These are phyloP conservation scores for Annulohypoxylon nitens DNA, from an alignment of 495 filamentous ascomycete species.

Conservation along the genomic window DNA sequence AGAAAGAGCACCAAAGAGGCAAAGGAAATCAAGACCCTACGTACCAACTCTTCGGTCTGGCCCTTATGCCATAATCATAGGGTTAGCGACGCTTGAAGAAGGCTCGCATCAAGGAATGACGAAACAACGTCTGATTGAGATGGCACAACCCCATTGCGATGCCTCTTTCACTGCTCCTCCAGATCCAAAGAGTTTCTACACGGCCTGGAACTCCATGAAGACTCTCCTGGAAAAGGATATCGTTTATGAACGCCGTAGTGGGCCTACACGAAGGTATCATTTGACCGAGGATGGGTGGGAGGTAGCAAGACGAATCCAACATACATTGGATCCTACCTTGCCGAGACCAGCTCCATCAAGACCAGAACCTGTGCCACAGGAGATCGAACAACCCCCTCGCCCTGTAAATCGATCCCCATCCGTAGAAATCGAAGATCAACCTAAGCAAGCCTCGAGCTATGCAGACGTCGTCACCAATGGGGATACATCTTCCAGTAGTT, in stretches of 20 bases:
- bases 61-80: constrained; percentile 79
- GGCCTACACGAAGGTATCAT: constrained; percentile 75
- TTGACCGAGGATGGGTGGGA: constrained; percentile 86
- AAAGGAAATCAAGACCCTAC: constrained; percentile 75
- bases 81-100: constrained; percentile 71
- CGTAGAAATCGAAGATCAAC: constrained; percentile 36
- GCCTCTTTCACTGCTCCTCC: constrained; percentile 77
- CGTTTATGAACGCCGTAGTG: constrained; percentile 73
- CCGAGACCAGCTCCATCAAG: constrained; percentile 34
- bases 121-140: constrained; percentile 76
- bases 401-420: constrained; percentile 33
- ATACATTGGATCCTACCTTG: constrained; percentile 52
- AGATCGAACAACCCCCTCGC: constrained; percentile 15
- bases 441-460: constrained; percentile 41
- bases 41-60: constrained; percentile 79
- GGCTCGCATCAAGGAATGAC: constrained; percentile 69
- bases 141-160: constrained; percentile 80
- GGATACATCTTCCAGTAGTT: constrained; percentile 45
- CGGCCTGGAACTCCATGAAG: constrained; percentile 90
- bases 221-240: constrained; percentile 80
- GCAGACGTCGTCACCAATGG: constrained; percentile 60
- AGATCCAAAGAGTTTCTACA: constrained; percentile 78
- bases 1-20: constrained; percentile 71
- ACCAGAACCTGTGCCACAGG: constrained; percentile 19
- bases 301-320: constrained; percentile 75